phyloP scores from a whole-genome alignment of 495 filamentous ascomycete species.

The Physcia stellaris region DNA sequence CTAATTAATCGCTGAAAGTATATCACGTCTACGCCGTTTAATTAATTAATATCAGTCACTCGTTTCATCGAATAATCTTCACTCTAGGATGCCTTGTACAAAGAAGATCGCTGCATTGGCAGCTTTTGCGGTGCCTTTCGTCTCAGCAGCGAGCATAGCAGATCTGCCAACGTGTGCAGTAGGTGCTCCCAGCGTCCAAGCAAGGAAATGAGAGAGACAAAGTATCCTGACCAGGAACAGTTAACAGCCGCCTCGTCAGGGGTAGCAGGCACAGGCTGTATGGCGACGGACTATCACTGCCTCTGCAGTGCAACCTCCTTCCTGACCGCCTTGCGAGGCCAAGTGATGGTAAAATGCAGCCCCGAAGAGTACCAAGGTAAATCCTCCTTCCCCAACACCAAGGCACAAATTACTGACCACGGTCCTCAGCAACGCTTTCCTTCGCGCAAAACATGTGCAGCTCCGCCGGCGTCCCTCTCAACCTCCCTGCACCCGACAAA shows the following conservation, averaged over 20 bases:
- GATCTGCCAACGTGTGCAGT: conserved; percentile 11
- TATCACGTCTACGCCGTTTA: neutral
- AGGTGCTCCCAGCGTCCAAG: neutral
- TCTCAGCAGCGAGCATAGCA: neutral
- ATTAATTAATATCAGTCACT: neutral
- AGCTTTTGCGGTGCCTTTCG: neutral
- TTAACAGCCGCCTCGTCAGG: conserved; percentile 3
- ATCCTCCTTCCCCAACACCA: neutral
- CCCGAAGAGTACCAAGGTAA: conserved; percentile 9
- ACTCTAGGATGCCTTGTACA: neutral
- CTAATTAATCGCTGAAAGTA: too few species aligned
- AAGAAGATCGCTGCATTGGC: neutral
- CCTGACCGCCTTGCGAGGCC: conserved; percentile 7
- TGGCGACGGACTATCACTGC: conserved; percentile 12
- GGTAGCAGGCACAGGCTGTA: conserved; percentile 5
- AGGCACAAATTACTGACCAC: neutral
- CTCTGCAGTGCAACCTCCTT: conserved; percentile 20
- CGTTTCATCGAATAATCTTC: neutral
- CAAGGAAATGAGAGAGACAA: neutral
- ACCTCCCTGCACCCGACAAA: neutral
- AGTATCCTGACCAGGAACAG: conserved; percentile 1
- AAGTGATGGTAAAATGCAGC: conserved; percentile 5
- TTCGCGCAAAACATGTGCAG: conserved; percentile 7
- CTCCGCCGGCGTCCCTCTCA: conserved; percentile 5
- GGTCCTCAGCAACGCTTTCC: conserved; percentile 4